A percentile compares a stretch with the other conserved stretches of the same genome.
These are phyloP conservation scores for Solanum piurae DNA, from an alignment of 257 asterid genomes.

Conservation along the genomic window DNA sequence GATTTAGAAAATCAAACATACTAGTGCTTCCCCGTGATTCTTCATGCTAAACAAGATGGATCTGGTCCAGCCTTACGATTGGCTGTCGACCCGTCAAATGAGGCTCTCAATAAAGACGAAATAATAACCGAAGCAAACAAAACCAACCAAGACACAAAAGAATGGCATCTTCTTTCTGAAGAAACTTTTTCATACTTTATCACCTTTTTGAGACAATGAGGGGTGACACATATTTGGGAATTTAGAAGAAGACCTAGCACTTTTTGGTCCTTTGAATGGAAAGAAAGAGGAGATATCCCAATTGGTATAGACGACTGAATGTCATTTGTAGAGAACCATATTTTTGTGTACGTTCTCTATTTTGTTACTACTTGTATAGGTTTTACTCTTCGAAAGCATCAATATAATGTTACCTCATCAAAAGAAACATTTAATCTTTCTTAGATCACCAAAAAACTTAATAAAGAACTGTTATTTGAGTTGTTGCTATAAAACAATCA, in stretches of 20 bases:
- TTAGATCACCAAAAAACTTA: background rate
- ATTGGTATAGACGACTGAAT: background rate
- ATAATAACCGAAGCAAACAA: background rate
- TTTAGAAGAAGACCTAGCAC: background rate
- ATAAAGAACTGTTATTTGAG: background rate
- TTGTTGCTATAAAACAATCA: background rate
- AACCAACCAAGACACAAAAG: background rate
- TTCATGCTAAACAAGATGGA: background rate
- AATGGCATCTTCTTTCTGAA: background rate
- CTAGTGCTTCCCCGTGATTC: background rate
- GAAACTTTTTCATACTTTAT: background rate
- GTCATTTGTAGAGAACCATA: background rate
- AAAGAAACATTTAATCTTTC: background rate
- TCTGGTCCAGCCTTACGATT: background rate
- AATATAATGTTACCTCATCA: background rate
- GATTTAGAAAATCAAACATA: background rate
- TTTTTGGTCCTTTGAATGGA: background rate
- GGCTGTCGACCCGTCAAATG: background rate
- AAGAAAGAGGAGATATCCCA: background rate
- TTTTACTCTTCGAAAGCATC: background rate
- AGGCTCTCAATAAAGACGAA: background rate
- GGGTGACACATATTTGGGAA: background rate
- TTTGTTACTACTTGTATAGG: background rate
- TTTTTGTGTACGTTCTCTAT: background rate
- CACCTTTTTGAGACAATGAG: background rate